Conservation (phyloP, 2,329 filamentous ascomycete species). For the Penicillium aurantiogriseum region DNA sequence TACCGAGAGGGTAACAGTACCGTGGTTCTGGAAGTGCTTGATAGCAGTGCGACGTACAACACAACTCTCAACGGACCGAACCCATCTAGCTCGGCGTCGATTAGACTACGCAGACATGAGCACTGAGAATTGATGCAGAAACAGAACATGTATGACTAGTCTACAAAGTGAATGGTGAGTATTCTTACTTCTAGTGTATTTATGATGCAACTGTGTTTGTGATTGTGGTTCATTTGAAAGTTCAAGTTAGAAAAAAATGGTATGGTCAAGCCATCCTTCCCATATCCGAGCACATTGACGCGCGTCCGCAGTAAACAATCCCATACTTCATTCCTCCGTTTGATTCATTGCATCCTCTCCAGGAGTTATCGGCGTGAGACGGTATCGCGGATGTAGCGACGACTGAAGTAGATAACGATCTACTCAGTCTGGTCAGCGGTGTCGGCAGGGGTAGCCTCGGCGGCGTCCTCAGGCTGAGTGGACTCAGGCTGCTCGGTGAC, state of each 20-base stretch:
- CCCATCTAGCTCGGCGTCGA: neutral
- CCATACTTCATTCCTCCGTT: no score
- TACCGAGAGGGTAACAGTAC: constrained; percentile 1
- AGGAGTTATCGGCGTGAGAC: no score
- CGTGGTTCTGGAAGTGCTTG: neutral
- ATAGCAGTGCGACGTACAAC: neutral
- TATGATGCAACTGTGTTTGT: neutral
- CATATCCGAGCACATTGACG: neutral
- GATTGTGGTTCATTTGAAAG: neutral
- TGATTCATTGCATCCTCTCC: neutral
- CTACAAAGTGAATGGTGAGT: neutral
- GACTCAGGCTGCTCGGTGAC: neutral
- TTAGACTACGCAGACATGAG: neutral
- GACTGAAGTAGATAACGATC: neutral
- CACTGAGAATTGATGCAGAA: neutral
- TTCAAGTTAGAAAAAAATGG: neutral
- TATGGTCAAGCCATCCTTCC: neutral
- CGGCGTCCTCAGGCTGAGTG: neutral
- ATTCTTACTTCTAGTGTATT: neutral
- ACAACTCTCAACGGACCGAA: constrained; percentile 2
- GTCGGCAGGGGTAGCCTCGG: neutral
- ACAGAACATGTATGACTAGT: neutral
- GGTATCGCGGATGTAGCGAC: no score
- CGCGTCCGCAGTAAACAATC: neutral
- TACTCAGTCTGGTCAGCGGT: neutral